These are phyloP conservation scores for Anacardium occidentale DNA, from an alignment of 345 rosid species.

Conservation along the genomic window DNA sequence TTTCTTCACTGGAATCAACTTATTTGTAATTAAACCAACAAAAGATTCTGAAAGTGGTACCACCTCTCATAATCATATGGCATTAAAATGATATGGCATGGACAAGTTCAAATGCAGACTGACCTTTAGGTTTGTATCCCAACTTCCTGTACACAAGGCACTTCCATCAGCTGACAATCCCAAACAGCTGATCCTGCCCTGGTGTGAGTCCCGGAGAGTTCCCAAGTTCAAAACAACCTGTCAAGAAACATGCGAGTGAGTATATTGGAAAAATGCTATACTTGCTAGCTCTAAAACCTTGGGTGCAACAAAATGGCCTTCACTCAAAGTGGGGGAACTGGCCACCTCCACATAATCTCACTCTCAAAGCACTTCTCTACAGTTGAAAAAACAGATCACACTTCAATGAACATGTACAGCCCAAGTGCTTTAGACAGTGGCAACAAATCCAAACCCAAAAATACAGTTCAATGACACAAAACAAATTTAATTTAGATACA, in stretches of 20 bases:
- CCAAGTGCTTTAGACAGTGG: neutral
- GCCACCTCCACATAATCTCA: neutral
- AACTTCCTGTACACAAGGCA: slow-evolving; percentile 99
- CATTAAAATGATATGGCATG: slow-evolving; percentile 6
- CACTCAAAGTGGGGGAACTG: neutral
- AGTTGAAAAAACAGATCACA: neutral
- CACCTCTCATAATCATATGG: neutral
- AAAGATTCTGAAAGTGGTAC: neutral
- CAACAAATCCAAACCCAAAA: neutral
- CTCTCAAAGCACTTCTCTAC: slow-evolving; percentile 1
- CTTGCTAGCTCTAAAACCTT: neutral
- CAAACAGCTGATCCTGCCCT: slow-evolving; percentile 72
- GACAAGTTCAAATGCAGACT: slow-evolving; percentile 21
- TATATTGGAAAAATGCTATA: neutral
- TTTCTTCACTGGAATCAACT: neutral
- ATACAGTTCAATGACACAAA: neutral
- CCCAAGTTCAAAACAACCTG: slow-evolving; percentile 87
- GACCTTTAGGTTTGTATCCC: slow-evolving; percentile 93
- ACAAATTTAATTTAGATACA: slow-evolving; percentile 6
- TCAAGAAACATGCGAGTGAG: slow-evolving; percentile 12
- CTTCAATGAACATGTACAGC: too few species aligned
- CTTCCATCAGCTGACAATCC: slow-evolving; percentile 98
- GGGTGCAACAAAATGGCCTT: neutral
- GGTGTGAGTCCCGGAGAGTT: slow-evolving; percentile 74
- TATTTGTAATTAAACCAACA: neutral